Percentiles rank a stretch among this genome's conserved stretches.
Conservation (phyloP, 2,329 filamentous ascomycete genomes). For the Tolypocladium nubicola region DNA sequence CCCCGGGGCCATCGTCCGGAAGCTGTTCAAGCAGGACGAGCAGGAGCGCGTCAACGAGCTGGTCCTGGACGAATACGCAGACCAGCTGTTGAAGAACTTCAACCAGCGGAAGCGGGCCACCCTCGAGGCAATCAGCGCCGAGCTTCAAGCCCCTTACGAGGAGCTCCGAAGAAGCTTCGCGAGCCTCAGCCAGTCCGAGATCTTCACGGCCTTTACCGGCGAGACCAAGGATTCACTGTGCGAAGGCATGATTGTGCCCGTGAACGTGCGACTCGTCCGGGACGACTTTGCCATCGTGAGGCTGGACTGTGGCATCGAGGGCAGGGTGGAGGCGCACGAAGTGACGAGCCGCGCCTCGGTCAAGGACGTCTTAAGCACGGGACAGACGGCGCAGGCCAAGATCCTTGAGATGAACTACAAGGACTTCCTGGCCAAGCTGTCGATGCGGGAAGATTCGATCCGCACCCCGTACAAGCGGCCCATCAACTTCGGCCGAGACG, state of each 20-base stretch:
- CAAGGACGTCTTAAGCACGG: conserved; percentile 61
- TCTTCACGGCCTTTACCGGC: conserved; percentile 95
- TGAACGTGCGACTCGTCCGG: conserved; percentile 79
- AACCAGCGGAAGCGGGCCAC: conserved; percentile 93
- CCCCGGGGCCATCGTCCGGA: conserved; percentile 79
- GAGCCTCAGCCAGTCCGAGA: conserved; percentile 59
- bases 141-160: conserved; percentile 87
- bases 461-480: conserved; percentile 60
- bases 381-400: conserved; percentile 83
- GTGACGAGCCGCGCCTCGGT: conserved; percentile 64
- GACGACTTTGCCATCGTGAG: conserved; percentile 89
- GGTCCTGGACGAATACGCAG: conserved; percentile 91
- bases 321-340: conserved; percentile 72
- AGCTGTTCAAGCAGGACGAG: conserved; percentile 87
- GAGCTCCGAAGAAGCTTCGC: conserved; percentile 78
- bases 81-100: conserved; percentile 87
- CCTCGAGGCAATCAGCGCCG: conserved; percentile 88
- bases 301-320: conserved; percentile 90
- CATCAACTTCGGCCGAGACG: conserved; percentile 62
- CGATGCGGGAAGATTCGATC: conserved; percentile 71
- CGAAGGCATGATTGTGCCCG: conserved; percentile 86
- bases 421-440: conserved; percentile 72
- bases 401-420: conserved; percentile 81
- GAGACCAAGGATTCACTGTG: conserved; percentile 77
- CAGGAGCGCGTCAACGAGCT: conserved; percentile 94